Evolutionary conservation across 225 moss, liverwort and hornwort genomes (phyloP).

Genomic region (Sphagnum contortum): DNA sequence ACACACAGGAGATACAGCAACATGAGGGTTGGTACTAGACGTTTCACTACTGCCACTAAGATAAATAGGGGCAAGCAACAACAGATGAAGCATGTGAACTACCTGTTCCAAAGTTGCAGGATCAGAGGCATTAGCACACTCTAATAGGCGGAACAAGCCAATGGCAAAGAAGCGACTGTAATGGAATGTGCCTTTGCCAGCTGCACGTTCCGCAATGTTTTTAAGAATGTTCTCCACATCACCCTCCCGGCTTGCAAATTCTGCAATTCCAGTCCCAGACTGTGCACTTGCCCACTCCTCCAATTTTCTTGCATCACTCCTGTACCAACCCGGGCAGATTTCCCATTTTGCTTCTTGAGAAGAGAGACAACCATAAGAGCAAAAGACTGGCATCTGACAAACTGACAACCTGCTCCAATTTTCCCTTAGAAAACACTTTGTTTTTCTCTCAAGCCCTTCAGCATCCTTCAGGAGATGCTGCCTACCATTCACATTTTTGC

Average conservation of each 20-base stretch:
- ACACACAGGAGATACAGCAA: too few relatives aligned
- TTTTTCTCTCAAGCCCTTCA: too few relatives aligned
- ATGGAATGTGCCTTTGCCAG: constrained; percentile 55
- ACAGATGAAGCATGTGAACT: neutral
- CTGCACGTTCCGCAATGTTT: constrained; percentile 72
- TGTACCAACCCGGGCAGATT: constrained; percentile 10
- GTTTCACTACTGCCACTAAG: too few relatives aligned
- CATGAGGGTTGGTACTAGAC: too few relatives aligned
- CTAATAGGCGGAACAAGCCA: constrained; percentile 84
- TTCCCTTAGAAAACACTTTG: too few relatives aligned
- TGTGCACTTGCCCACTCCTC: constrained; percentile 79
- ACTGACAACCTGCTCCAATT: too few relatives aligned
- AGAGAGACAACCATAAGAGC: neutral
- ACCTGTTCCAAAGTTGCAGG: constrained; percentile 73
- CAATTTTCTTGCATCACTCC: constrained; percentile 69
- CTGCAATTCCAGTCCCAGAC: constrained; percentile 46
- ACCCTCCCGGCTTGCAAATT: constrained; percentile 55
- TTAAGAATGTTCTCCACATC: constrained; percentile 58
- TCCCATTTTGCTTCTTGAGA: neutral
- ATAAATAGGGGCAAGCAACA: too few relatives aligned
- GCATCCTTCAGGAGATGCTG: too few relatives aligned
- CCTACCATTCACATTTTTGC: too few relatives aligned
- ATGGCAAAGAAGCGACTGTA: constrained; percentile 96
- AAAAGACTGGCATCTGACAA: neutral
- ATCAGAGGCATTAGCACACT: constrained; percentile 81